A percentile compares a stretch with the other conserved stretches of the same genome.
phyloP scores from a whole-genome alignment of 768 basidiomycete species.

The Chalciporus sphaerocephalus region DNA sequence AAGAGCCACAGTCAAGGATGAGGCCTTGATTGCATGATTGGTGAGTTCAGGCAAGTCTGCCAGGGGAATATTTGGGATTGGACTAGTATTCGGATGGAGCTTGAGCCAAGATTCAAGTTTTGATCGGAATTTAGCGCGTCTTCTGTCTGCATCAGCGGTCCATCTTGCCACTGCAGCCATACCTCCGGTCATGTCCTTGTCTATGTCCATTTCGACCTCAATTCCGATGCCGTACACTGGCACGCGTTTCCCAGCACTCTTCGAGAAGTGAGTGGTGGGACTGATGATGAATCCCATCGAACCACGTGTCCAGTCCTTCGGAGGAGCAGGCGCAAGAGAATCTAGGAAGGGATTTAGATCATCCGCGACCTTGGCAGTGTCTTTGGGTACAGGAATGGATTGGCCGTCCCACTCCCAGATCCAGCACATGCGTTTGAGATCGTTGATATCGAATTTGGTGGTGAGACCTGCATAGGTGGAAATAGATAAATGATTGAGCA shows the following conservation, averaged over 20 bases:
- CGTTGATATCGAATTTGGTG: conserved; percentile 60
- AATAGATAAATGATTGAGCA: conserved; percentile 72
- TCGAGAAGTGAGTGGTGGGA: conserved; percentile 70
- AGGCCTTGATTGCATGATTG: conserved; percentile 46
- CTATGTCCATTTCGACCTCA: conserved; percentile 81
- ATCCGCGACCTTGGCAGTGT: conserved; percentile 29
- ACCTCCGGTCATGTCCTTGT: conserved; percentile 74
- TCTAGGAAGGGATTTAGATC: conserved; percentile 73
- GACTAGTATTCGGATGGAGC: conserved; percentile 44
- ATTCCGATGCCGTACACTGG: conserved; percentile 84
- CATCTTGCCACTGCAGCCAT: conserved; percentile 88
- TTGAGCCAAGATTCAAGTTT: conserved; percentile 65
- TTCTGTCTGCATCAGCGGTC: conserved; percentile 65
- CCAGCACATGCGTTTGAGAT: conserved; percentile 77
- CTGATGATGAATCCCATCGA: conserved; percentile 76
- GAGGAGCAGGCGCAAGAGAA: conserved; percentile 33
- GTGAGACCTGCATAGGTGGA: conserved; percentile 64
- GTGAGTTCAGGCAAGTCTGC: conserved; percentile 62
- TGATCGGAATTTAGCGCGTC: conserved; percentile 51
- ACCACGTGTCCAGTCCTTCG: conserved; percentile 73
- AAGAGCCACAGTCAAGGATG: conserved; percentile 64
- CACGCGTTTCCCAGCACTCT: conserved; percentile 57
- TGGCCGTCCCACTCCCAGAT: conserved; percentile 83
- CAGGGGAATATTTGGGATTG: conserved; percentile 57
- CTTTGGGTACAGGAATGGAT: conserved; percentile 28